Percentiles rank a stretch among this genome's conserved stretches.
Conservation (phyloP, 352 stramenopile genomes). For the Phytophthora macrochlamydospora region DNA sequence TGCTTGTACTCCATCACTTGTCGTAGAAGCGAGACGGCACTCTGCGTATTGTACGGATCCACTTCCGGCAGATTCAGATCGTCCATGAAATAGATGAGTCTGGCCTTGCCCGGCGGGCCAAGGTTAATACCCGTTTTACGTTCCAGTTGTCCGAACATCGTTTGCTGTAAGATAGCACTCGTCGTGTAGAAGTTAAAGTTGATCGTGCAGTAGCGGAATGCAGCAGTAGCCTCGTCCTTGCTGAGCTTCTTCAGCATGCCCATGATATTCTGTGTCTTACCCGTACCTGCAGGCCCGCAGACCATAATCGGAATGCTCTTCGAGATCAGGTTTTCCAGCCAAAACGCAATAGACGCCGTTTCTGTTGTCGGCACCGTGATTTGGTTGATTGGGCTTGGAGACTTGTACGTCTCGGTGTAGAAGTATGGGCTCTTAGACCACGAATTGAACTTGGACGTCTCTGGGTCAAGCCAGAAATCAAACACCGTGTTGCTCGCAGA, state of each 20-base stretch:
- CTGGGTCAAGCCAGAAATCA: conserved; percentile 96
- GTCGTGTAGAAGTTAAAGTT: conserved; percentile 99
- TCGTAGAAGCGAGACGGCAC: conserved; percentile 92
- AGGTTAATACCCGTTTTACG: conserved; percentile 96
- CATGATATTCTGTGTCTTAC: conserved; percentile 96
- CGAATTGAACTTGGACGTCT: conserved; percentile 91
- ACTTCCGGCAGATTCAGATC: conserved; percentile 96
- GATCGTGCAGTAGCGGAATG: conserved; percentile 91
- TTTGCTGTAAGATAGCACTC: conserved; percentile 91
- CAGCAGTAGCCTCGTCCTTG: conserved; percentile 79
- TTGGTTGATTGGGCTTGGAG: conserved; percentile 86
- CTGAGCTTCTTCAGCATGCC: conserved; percentile 95
- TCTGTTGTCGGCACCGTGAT: conserved; percentile 95
- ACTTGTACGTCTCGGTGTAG: conserved; percentile 89
- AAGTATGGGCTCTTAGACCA: conserved; percentile 97
- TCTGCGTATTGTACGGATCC: conserved; percentile 96
- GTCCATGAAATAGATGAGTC: conserved; percentile 97
- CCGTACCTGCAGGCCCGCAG: conserved; percentile 92
- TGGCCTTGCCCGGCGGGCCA: conserved; percentile 92
- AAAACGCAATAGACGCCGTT: conserved; percentile 95
- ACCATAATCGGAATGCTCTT: conserved; percentile 94
- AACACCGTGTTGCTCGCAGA: conserved; percentile 95
- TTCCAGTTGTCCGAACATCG: conserved; percentile 93
- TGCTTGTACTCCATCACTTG: conserved; percentile 97
- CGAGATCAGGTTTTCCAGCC: conserved; percentile 94